Evolutionary conservation across 2,329 filamentous ascomycete species (phyloP).

Genomic region (Aspergillus sp.): DNA sequence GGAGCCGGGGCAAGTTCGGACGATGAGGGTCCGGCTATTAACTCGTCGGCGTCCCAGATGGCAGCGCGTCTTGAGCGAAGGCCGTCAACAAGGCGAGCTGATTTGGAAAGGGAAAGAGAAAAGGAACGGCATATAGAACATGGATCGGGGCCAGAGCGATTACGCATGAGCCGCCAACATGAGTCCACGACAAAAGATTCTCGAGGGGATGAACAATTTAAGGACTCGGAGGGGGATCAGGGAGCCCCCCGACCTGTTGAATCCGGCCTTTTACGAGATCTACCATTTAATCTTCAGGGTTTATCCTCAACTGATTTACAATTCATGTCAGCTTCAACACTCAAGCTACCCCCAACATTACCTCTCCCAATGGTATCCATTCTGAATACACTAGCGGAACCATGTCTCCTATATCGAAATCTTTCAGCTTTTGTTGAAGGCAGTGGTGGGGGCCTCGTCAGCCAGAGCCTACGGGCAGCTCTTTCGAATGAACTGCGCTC

Average conservation of each 20-base stretch:
- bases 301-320: conserved; percentile 81
- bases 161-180: conserved; percentile 15
- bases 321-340: conserved; percentile 66
- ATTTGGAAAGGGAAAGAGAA: conserved; percentile 21
- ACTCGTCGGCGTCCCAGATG: conserved; percentile 42
- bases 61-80: conserved; percentile 28
- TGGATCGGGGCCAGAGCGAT: conserved; percentile 18
- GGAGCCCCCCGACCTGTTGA: conserved; percentile 63
- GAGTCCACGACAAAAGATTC: conserved; percentile 22
- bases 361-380: conserved; percentile 83
- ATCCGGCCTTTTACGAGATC: conserved; percentile 68
- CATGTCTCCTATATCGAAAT: conserved; percentile 83
- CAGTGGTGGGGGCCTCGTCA: conserved; percentile 78
- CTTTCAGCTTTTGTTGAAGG: conserved; percentile 80
- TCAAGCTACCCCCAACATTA: conserved; percentile 76
- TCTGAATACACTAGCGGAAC: conserved; percentile 86
- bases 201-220: conserved; percentile 15
- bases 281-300: conserved; percentile 91
- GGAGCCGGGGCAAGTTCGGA: conserved; percentile 30
- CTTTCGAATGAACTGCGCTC: conserved; percentile 81
- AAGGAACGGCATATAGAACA: conserved; percentile 18
- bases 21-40: conserved; percentile 39
- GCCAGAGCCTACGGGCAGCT: conserved; percentile 86
- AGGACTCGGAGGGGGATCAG: conserved; percentile 34
- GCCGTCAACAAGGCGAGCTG: conserved; percentile 23